These are phyloP conservation scores for Neofusicoccum laricinum DNA, from an alignment of 2,329 filamentous ascomycete species.

Conservation along the genomic window DNA sequence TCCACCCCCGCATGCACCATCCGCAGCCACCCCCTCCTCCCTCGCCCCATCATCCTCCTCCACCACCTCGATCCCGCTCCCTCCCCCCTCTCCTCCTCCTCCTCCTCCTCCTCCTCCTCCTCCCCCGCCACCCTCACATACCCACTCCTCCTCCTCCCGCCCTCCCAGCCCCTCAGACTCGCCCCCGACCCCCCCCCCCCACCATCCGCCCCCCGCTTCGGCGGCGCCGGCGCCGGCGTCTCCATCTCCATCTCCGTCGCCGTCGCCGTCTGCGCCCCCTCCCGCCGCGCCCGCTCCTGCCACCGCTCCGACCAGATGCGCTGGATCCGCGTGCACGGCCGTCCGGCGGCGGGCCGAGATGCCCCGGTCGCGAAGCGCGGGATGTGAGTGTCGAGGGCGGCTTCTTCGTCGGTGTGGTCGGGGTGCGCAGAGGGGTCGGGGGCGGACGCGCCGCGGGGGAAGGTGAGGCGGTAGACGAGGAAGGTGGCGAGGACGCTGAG, in stretches of 20 bases:
- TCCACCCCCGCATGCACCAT: neutral
- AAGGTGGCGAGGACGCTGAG: neutral
- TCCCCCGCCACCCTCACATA: neutral
- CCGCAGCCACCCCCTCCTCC: neutral
- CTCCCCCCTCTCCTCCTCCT: neutral
- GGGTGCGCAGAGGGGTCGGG: neutral
- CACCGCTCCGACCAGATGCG: neutral
- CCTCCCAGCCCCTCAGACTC: neutral
- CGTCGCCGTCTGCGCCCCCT: neutral
- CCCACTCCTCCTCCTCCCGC: neutral
- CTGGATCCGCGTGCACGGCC: neutral
- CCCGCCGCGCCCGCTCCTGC: no score
- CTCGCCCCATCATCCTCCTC: neutral
- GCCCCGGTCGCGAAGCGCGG: no score
- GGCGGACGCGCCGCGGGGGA: neutral
- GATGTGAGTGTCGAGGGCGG: no score
- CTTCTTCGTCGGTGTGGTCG: no score
- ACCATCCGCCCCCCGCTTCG: neutral
- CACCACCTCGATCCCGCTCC: no score
- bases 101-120: neutral
- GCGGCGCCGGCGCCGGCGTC: neutral
- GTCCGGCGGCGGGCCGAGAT: no score
- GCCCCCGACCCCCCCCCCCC: neutral
- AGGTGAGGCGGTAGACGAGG: neutral
- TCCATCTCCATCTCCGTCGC: neutral